These are phyloP conservation scores for Phoma sp. DNA, from an alignment of 2,329 filamentous ascomycete genomes.

Conservation along the genomic window DNA sequence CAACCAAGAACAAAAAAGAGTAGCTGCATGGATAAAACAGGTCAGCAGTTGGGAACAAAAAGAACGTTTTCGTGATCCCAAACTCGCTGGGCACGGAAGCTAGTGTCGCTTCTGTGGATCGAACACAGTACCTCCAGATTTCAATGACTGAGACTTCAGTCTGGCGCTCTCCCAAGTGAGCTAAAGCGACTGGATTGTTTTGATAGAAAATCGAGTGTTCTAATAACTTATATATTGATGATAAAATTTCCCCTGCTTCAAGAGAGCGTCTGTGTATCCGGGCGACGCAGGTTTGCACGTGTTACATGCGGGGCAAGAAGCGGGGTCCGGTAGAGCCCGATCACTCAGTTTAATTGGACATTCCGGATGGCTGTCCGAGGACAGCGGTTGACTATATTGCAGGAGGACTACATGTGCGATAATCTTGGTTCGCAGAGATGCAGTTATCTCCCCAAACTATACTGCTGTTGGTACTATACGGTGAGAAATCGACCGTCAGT, in stretches of 20 bases:
- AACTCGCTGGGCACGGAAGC: constrained; percentile 11
- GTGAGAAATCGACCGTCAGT: no score
- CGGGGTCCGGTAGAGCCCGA: not conserved
- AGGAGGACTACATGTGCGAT: no score
- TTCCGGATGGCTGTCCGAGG: not conserved
- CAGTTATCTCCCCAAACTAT: no score
- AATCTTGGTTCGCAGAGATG: no score
- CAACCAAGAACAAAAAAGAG: no score
- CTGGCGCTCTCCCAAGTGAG: constrained; percentile 23
- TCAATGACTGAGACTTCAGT: constrained; percentile 22
- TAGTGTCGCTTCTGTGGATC: constrained; percentile 21
- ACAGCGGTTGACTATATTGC: no score
- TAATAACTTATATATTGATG: no score
- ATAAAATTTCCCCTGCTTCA: no score
- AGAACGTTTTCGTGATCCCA: constrained; percentile 11
- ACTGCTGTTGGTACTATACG: no score
- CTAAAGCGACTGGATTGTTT: constrained; percentile 20
- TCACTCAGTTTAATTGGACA: not conserved
- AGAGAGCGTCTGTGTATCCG: not conserved
- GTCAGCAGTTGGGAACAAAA: not conserved
- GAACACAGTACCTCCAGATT: constrained; percentile 23
- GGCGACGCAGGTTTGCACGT: no score
- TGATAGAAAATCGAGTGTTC: constrained; percentile 2
- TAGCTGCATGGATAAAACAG: no score
- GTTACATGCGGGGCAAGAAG: not conserved